A percentile compares a stretch with the other conserved stretches of the same genome.
Evolutionary conservation across 1,284 basidiomycete genomes (phyloP).

Genomic region (Laetiporus sulphureus): DNA sequence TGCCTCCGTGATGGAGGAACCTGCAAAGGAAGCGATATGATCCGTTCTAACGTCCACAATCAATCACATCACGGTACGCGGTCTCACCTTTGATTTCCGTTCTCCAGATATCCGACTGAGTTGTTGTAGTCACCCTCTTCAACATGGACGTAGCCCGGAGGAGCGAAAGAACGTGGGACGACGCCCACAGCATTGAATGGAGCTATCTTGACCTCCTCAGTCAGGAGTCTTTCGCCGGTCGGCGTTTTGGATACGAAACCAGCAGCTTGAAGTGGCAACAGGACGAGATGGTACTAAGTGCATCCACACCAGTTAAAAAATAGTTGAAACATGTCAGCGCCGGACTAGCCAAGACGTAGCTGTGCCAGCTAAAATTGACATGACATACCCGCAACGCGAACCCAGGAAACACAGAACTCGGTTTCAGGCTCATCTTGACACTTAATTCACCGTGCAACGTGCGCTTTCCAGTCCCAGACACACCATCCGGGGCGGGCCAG

Average conservation of each 20-base stretch:
- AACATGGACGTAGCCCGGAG: slow-evolving; percentile 44
- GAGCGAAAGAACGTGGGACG: slow-evolving; percentile 39
- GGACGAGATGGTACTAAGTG: slow-evolving; percentile 40
- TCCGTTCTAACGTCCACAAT: not conserved
- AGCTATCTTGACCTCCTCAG: slow-evolving; percentile 36
- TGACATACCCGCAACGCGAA: slow-evolving; percentile 40
- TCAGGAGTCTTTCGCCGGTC: slow-evolving; percentile 28
- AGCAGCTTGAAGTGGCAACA: slow-evolving; percentile 36
- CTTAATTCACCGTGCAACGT: slow-evolving; percentile 47
- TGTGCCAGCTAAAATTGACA: no score
- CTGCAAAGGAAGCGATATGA: not conserved
- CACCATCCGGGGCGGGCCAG: slow-evolving; percentile 36
- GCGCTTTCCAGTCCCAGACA: slow-evolving; percentile 23
- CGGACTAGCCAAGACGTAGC: not conserved
- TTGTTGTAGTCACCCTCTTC: slow-evolving; percentile 43
- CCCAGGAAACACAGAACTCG: slow-evolving; percentile 47
- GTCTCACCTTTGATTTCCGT: slow-evolving; percentile 44
- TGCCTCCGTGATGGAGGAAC: slow-evolving; percentile 4
- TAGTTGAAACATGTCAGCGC: not conserved
- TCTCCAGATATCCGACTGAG: slow-evolving; percentile 46
- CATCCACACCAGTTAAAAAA: not conserved
- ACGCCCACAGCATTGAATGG: slow-evolving; percentile 37
- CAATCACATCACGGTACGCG: not conserved
- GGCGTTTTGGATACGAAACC: slow-evolving; percentile 32
- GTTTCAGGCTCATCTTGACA: slow-evolving; percentile 38